phyloP scores from a whole-genome alignment of 2,329 filamentous ascomycete genomes.

The Aspergillus phoenicis region DNA sequence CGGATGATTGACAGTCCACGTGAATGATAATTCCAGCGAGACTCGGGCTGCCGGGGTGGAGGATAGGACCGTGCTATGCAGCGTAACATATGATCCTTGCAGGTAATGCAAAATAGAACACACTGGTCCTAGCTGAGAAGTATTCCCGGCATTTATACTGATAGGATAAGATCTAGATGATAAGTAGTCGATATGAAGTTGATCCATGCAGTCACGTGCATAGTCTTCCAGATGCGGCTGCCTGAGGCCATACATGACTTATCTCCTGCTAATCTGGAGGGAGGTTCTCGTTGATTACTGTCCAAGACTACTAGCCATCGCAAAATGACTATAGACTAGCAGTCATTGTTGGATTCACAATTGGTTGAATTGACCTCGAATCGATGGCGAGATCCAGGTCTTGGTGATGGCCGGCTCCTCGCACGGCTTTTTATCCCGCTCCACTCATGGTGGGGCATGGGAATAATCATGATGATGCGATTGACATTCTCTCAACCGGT shows the following conservation, averaged over 20 bases:
- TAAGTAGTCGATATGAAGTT: no score
- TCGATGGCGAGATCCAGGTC: background rate
- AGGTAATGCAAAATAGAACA: background rate
- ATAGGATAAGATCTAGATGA: background rate
- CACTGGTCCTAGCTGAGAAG: background rate
- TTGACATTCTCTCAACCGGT: background rate
- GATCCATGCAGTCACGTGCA: background rate
- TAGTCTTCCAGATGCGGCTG: background rate
- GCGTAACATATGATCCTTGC: background rate
- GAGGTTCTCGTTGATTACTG: background rate
- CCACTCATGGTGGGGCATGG: constrained; percentile 2
- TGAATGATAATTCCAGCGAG: background rate
- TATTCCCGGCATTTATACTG: background rate
- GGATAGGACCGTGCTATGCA: background rate
- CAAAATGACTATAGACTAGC: background rate
- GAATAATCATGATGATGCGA: constrained; percentile 5
- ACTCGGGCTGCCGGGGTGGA: background rate
- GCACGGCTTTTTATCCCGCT: constrained; percentile 7
- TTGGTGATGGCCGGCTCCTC: background rate
- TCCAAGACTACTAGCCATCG: background rate
- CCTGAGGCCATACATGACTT: background rate
- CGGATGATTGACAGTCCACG: background rate
- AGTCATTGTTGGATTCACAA: no score
- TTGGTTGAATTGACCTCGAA: background rate
- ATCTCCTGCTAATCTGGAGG: background rate